phyloP scores from a whole-genome alignment of 2,329 filamentous ascomycete genomes.

The Fusarium sp. region DNA sequence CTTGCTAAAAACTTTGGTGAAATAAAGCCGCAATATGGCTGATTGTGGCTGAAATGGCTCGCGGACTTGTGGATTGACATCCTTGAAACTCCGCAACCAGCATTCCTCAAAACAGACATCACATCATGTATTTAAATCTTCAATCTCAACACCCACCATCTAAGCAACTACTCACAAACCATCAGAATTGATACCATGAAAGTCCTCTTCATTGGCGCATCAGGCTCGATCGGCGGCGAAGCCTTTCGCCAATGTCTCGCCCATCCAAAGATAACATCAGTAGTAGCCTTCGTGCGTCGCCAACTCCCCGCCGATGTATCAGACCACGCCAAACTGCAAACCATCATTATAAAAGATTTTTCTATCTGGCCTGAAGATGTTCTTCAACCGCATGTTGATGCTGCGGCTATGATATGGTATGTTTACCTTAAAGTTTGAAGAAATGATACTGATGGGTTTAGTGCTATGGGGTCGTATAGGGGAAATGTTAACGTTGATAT shows the following conservation, averaged over 20 bases:
- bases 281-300: constrained; percentile 49
- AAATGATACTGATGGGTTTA: not conserved
- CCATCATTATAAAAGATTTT: constrained; percentile 36
- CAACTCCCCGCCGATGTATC: constrained; percentile 35
- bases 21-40: not conserved
- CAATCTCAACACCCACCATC: not conserved
- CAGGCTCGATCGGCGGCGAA: constrained; percentile 49
- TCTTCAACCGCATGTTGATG: constrained; percentile 25
- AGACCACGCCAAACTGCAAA: constrained; percentile 25
- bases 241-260: constrained; percentile 48
- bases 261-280: constrained; percentile 44
- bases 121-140: not conserved
- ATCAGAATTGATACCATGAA: constrained; percentile 44
- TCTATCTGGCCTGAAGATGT: constrained; percentile 27
- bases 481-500: constrained; percentile 32
- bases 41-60: not conserved
- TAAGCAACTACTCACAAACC: fast-evolving
- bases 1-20: too few relatives aligned
- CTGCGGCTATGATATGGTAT: constrained; percentile 41
- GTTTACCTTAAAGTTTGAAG: not conserved
- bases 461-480: constrained; percentile 38
- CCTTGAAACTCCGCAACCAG: not conserved
- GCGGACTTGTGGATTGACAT: not conserved
- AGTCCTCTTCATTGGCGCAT: constrained; percentile 50
- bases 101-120: not conserved